Evolutionary conservation across 2,329 filamentous ascomycete species (phyloP).

Genomic region (Triangularia verruculosa): DNA sequence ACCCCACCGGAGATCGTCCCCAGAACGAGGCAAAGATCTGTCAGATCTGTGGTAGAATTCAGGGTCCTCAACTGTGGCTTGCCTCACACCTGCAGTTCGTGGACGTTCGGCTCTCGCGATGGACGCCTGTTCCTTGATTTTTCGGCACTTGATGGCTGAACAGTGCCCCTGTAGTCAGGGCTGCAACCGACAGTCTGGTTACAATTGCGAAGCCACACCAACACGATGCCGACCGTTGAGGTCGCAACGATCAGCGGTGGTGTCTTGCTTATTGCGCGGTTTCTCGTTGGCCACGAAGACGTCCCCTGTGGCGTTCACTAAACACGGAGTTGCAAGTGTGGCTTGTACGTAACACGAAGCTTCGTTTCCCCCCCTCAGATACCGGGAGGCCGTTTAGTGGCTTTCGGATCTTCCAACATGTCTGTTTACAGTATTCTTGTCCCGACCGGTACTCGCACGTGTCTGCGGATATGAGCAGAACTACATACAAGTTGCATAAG

Average conservation of each 20-base stretch:
- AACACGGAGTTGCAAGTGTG: neutral
- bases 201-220: neutral
- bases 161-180: neutral
- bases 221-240: neutral
- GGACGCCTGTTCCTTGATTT: neutral
- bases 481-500: neutral
- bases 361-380: neutral
- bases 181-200: neutral
- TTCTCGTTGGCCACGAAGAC: neutral
- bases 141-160: conserved; percentile 6
- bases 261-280: neutral
- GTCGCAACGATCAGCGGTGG: neutral
- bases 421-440: neutral
- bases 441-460: neutral
- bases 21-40: neutral
- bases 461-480: neutral
- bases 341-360: conserved; percentile 4
- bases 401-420: neutral
- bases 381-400: neutral
- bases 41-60: conserved; percentile 2
- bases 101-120: neutral
- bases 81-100: neutral
- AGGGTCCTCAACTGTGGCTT: conserved; percentile 4
- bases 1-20: neutral
- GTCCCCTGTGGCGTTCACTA: neutral